Conservation (phyloP, 352 stramenopile genomes). For the Plasmopara halstedii region DNA sequence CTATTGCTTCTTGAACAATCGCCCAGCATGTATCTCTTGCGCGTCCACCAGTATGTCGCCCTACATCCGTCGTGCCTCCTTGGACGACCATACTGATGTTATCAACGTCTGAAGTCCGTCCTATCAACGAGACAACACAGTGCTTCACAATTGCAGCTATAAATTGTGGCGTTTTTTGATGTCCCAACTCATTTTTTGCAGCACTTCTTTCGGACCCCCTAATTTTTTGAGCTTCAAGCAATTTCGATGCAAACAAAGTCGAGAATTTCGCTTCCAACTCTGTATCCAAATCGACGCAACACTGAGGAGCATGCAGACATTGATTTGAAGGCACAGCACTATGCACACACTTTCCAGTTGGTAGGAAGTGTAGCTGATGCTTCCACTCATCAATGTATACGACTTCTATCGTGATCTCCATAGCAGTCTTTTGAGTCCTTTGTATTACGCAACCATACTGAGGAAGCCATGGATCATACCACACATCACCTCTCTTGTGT, state of each 20-base stretch:
- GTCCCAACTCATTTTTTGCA: constrained; percentile 15
- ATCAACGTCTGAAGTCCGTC: not conserved
- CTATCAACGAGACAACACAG: constrained; percentile 6
- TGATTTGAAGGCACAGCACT: constrained; percentile 26
- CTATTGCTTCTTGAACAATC: constrained; percentile 31
- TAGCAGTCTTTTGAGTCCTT: constrained; percentile 11
- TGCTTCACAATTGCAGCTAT: constrained; percentile 23
- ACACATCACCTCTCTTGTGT: constrained; percentile 18
- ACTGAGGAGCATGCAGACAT: not conserved
- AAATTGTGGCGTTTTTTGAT: constrained; percentile 56
- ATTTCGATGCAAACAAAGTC: constrained; percentile 3
- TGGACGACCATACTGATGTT: not conserved
- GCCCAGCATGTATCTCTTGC: constrained; percentile 48
- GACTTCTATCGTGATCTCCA: constrained; percentile 22
- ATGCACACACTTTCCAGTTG: constrained; percentile 23
- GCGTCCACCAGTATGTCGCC: constrained; percentile 35
- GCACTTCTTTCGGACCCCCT: constrained; percentile 29
- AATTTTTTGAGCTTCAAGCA: constrained; percentile 18
- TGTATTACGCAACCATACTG: constrained; percentile 40
- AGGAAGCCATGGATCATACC: constrained; percentile 38
- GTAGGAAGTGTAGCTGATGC: constrained; percentile 25
- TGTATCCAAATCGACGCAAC: constrained; percentile 26
- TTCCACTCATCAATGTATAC: constrained; percentile 40
- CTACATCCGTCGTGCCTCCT: constrained; percentile 44
- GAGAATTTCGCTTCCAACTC: constrained; percentile 7